Evolutionary conservation across 192 early-diverging fungal species (phyloP).

Genomic region (Phycomyces nitens): DNA sequence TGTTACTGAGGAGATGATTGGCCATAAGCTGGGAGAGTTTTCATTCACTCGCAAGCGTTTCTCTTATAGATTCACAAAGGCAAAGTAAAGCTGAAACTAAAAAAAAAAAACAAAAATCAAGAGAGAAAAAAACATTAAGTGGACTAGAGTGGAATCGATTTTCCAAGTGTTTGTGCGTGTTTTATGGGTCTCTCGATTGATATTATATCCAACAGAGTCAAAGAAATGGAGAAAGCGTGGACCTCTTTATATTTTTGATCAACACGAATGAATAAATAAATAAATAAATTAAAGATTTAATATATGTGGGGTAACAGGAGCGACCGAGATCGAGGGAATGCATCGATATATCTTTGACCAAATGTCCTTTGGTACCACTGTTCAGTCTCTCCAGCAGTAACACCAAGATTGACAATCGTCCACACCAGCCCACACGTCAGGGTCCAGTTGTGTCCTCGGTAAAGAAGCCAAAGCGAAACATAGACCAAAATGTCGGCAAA

Average conservation of each 20-base stretch:
- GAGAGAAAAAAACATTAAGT: too few relatives aligned
- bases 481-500: conserved; percentile 72
- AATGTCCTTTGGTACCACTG: conserved; percentile 67
- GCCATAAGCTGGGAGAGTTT: conserved; percentile 93
- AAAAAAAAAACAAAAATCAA: too few relatives aligned
- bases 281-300: conserved; percentile 7
- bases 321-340: conserved; percentile 21
- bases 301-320: conserved; percentile 30
- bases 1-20: conserved; percentile 91
- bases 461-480: conserved; percentile 52
- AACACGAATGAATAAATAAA: background rate
- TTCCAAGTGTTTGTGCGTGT: too few relatives aligned
- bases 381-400: conserved; percentile 62
- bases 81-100: too few relatives aligned
- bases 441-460: conserved; percentile 25
- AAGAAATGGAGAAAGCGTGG: too few relatives aligned
- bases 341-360: conserved; percentile 36
- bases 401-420: conserved; percentile 58
- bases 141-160: too few relatives aligned
- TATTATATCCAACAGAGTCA: too few relatives aligned
- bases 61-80: conserved; percentile 74
- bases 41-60: conserved; percentile 85
- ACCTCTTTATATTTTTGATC: too few relatives aligned
- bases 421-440: conserved; percentile 50
- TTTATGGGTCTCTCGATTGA: too few relatives aligned